phyloP scores from a whole-genome alignment of 345 rosid species.

The Citrus glauca region DNA sequence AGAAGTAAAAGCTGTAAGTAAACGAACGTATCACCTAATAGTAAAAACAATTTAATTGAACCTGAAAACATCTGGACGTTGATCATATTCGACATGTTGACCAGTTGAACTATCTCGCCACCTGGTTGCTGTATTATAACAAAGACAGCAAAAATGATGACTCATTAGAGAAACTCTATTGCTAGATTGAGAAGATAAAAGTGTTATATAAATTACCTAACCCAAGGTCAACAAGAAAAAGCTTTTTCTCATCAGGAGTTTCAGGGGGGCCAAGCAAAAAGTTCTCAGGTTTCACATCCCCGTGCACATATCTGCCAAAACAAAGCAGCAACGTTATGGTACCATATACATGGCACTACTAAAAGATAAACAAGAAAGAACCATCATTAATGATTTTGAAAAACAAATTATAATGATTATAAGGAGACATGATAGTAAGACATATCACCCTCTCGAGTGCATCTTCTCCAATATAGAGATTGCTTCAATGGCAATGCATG shows the following conservation, averaged over 20 bases:
- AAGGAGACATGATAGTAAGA: constrained; percentile 14
- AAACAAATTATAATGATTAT: neutral
- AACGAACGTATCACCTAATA: neutral
- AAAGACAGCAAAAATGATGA: constrained; percentile 14
- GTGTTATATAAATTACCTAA: constrained; percentile 47
- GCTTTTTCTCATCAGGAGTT: constrained; percentile 80
- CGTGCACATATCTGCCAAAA: constrained; percentile 80
- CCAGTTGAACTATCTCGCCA: constrained; percentile 88
- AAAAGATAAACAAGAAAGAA: neutral
- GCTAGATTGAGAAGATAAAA: neutral
- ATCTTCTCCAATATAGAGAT: constrained; percentile 88
- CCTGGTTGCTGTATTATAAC: constrained; percentile 59
- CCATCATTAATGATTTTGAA: neutral
- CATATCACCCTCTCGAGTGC: constrained; percentile 73
- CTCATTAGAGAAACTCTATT: neutral
- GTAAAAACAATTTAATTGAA: constrained; percentile 6
- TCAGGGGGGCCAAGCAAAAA: constrained; percentile 89
- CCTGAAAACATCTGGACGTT: constrained; percentile 99
- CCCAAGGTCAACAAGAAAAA: constrained; percentile 92
- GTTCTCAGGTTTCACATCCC: constrained; percentile 98
- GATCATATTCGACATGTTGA: constrained; percentile 93
- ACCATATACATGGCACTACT: neutral
- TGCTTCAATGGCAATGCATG: constrained; percentile 89
- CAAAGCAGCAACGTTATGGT: constrained; percentile 17
- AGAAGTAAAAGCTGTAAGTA: neutral